Base-by-base conservation (phyloP, 179 eudicot genomes). In the Corrigiola litoralis region DNA sequence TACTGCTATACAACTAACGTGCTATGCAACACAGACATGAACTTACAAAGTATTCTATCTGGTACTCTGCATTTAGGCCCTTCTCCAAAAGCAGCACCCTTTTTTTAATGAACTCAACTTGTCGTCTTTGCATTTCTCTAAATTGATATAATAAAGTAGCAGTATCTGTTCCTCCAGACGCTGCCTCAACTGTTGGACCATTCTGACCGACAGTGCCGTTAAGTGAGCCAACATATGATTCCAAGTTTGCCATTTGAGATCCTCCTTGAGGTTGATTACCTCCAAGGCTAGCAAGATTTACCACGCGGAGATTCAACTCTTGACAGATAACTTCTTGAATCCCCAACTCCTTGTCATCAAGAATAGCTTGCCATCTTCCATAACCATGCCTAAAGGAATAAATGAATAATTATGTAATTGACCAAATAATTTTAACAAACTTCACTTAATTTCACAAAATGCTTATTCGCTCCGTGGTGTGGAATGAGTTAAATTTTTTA, bases 321-420 rank as follows among this genome's bases (percentile, higher is more conserved):
- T 86, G 87, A 77, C 91, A 86, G 34, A 94, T 86, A 45, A 88
- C 54, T 61, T 94, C 99, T 70, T 88, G 99, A 57, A 94, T 65
- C 68, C 62, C 74, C 70, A 86, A 73, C 25, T 82, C 94, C 81
- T 83, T 94, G 83, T 94, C 99, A 51, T 94, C 99, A 62, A 94
- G 86, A 70, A 94, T 90, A 56, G 97, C 94, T 85, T 94, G 97
- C 97, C 97, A 94, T 82, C 87, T 85, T 78, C 96, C 99, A 68
- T 90, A 94, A 34, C 99, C 99, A 75, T 94, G 99, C 79, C 99
- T 94, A 67, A 47, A 74, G 25, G 63, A 18, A 36, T 60, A 81
- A 63, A 38, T 14, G 46, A 53, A 13, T 16, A 48, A 59, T 41
- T 10, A 33, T 16, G 49, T n/a, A 25, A 5, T 18, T 33, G 20